Conservation (phyloP, 345 rosid genomes). For the Eucalyptus cladocalyx region DNA sequence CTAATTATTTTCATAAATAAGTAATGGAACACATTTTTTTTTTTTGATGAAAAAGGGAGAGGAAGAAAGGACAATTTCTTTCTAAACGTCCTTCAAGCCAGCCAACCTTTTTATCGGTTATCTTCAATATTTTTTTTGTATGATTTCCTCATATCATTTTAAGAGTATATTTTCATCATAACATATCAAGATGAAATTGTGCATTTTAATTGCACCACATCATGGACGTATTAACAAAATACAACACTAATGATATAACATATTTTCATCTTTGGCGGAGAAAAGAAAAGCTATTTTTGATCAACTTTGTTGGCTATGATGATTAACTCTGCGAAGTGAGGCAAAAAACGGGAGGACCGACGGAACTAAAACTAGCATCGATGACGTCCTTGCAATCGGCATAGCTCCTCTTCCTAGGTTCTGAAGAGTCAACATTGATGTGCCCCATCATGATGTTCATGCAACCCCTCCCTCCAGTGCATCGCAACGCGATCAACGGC, state of each 20-base stretch:
- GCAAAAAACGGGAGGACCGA: neutral
- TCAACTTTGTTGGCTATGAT: no score
- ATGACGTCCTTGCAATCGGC: slow-evolving; percentile 12
- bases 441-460: neutral
- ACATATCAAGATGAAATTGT: accelerated
- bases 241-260: neutral
- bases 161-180: no score
- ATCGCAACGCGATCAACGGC: no score
- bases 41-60: no score
- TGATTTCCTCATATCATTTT: accelerated
- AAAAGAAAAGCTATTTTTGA: no score
- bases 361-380: no score
- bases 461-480: slow-evolving; percentile 6
- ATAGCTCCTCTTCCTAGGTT: neutral
- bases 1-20: no score
- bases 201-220: no score
- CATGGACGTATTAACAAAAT: accelerated
- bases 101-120: accelerated
- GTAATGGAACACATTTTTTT: no score
- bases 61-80: accelerated
- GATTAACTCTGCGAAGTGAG: neutral
- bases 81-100: accelerated
- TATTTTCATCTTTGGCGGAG: neutral
- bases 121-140: no score
- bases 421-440: slow-evolving; percentile 1